Conservation (phyloP, 129 eudicot genomes). For the Solidago caesia region DNA sequence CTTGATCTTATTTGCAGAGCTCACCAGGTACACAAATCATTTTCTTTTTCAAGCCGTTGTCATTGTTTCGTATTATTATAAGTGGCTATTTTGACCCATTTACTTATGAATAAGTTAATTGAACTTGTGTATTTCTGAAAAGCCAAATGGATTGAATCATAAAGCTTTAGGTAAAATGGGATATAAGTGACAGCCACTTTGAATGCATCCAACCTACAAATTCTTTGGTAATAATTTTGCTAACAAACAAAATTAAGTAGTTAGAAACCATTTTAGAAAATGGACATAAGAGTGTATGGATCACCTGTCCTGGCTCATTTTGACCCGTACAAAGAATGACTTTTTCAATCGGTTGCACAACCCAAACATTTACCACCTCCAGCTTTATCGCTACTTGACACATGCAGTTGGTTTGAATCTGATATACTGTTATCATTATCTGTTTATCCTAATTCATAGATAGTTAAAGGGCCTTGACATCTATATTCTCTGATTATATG, state of each 20-base stretch:
- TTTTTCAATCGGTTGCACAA: background rate
- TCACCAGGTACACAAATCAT: slow-evolving; percentile 47
- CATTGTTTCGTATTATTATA: background rate
- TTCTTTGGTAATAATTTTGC: background rate
- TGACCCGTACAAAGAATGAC: background rate
- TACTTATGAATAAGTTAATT: too few relatives aligned
- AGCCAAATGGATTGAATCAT: background rate
- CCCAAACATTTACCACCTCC: background rate
- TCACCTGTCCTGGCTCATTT: background rate
- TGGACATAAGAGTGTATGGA: background rate
- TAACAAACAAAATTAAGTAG: background rate
- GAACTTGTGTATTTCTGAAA: too few relatives aligned
- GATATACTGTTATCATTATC: background rate
- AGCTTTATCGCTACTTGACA: background rate
- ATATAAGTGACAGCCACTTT: background rate
- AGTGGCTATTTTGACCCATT: too few relatives aligned
- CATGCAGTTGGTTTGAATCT: background rate
- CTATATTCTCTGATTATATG: background rate
- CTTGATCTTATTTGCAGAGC: slow-evolving; percentile 67
- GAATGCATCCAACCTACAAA: background rate
- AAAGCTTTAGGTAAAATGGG: background rate
- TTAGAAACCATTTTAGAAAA: background rate
- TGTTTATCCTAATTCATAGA: background rate
- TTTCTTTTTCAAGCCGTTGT: slow-evolving; percentile 1
- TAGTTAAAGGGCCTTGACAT: background rate